Evolutionary conservation across 257 asterid genomes (phyloP).

Genomic region (Schizonepeta tenuifolia): DNA sequence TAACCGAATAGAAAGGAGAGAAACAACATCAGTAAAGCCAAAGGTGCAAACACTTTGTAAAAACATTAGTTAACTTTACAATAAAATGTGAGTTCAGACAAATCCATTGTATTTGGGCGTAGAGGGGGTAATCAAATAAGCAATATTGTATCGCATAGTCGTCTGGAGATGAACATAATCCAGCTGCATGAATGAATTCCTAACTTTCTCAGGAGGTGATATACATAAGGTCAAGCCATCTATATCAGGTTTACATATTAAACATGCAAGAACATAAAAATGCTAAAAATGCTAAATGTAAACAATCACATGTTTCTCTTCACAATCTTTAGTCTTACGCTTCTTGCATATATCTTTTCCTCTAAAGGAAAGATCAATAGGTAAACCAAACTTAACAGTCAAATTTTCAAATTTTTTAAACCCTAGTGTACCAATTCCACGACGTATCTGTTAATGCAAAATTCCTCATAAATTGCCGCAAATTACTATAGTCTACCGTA

Average conservation of each 20-base stretch:
- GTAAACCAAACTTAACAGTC: not conserved
- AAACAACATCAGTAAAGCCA: constrained; percentile 8
- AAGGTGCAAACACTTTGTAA: not conserved
- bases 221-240: not conserved
- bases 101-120: not conserved
- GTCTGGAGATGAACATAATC: not conserved
- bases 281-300: not conserved
- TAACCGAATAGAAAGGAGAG: constrained; percentile 26
- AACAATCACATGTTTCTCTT: not conserved
- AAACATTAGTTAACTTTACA: not conserved
- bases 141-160: not conserved
- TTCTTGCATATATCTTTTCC: not conserved
- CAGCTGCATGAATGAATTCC: not conserved
- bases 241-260: not conserved
- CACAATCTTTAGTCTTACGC: not conserved
- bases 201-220: not conserved
- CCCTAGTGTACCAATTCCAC: constrained; percentile 16
- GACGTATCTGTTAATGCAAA: not conserved
- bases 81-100: not conserved
- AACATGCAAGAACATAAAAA: not conserved
- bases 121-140: not conserved
- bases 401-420: constrained; percentile 10
- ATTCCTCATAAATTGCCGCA: not conserved
- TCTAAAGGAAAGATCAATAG: not conserved
- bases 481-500: not conserved